These are phyloP conservation scores for Aspergillus sclerotialis DNA, from an alignment of 2,329 filamentous ascomycete genomes.

Conservation along the genomic window DNA sequence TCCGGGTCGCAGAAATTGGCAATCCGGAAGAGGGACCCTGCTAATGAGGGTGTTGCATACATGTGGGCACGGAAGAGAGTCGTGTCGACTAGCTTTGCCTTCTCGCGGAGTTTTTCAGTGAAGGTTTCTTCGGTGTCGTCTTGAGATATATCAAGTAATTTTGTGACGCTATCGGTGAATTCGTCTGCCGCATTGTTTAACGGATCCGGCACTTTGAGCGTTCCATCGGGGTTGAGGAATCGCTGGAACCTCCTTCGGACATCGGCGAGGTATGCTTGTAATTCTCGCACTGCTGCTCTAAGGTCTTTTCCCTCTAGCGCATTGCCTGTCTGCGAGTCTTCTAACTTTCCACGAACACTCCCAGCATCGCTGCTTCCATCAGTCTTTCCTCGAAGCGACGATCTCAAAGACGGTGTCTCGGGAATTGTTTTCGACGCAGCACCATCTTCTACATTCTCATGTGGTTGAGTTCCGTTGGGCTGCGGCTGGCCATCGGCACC, in stretches of 20 bases:
- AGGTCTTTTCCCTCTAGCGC: conserved; percentile 69
- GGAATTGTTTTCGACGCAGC: conserved; percentile 17
- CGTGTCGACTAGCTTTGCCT: conserved; percentile 83
- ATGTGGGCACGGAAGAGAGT: conserved; percentile 93
- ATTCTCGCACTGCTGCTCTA: conserved; percentile 68
- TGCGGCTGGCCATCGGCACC: conserved; percentile 17
- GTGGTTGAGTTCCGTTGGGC: conserved; percentile 19
- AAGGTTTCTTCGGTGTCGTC: conserved; percentile 52
- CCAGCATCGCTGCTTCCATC: conserved; percentile 34
- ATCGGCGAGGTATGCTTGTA: conserved; percentile 83
- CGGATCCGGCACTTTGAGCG: conserved; percentile 29
- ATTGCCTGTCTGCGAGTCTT: conserved; percentile 21
- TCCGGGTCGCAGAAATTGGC: conserved; percentile 96
- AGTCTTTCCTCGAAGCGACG: conserved; percentile 27
- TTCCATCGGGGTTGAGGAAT: conserved; percentile 54
- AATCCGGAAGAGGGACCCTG: conserved; percentile 85
- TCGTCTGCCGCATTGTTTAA: conserved; percentile 30
- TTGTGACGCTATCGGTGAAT: conserved; percentile 38
- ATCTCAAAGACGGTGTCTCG: conserved; percentile 32
- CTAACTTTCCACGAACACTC: conserved; percentile 30
- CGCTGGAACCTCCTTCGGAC: conserved; percentile 62
- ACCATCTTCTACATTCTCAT: conserved; percentile 21
- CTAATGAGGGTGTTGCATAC: conserved; percentile 78
- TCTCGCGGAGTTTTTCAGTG: conserved; percentile 63
- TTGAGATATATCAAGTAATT: conserved; percentile 41